phyloP scores from a whole-genome alignment of 352 stramenopile species.

The Globisporangium takayamanum region DNA sequence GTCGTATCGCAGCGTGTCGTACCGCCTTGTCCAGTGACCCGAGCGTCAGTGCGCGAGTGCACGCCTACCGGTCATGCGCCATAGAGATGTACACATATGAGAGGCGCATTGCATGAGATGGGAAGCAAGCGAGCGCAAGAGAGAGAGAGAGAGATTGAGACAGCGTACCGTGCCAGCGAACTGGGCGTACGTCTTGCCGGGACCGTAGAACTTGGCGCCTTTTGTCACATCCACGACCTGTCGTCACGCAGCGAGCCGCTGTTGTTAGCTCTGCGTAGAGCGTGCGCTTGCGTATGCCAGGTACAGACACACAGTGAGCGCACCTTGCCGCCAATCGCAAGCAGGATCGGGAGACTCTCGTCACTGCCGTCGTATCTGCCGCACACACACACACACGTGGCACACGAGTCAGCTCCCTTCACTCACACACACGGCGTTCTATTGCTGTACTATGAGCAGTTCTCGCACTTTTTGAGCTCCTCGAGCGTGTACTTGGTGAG shows the following conservation, averaged over 20 bases:
- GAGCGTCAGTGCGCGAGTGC: slow-evolving; percentile 63
- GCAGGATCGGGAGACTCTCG: slow-evolving; percentile 50
- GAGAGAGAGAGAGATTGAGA: neutral
- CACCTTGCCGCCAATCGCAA: slow-evolving; percentile 72
- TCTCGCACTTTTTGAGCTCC: slow-evolving; percentile 43
- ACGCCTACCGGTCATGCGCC: slow-evolving; percentile 27
- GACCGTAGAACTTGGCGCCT: slow-evolving; percentile 70
- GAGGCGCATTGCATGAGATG: neutral
- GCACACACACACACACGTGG: neutral
- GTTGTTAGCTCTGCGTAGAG: neutral
- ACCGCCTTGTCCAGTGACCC: slow-evolving; percentile 69
- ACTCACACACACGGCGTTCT: neutral
- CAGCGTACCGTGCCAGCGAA: slow-evolving; percentile 57
- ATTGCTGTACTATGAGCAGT: too few species aligned
- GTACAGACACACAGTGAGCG: neutral
- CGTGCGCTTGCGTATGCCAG: neutral
- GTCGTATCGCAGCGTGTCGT: neutral
- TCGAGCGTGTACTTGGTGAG: slow-evolving; percentile 54
- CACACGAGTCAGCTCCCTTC: neutral
- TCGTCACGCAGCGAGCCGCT: neutral
- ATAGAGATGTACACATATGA: neutral
- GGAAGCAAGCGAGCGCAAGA: neutral
- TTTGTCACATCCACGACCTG: slow-evolving; percentile 66
- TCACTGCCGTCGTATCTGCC: slow-evolving; percentile 64
- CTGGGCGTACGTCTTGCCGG: slow-evolving; percentile 63